phyloP scores from a whole-genome alignment of 2,329 filamentous ascomycete genomes.

The Colletotrichum graminicola region DNA sequence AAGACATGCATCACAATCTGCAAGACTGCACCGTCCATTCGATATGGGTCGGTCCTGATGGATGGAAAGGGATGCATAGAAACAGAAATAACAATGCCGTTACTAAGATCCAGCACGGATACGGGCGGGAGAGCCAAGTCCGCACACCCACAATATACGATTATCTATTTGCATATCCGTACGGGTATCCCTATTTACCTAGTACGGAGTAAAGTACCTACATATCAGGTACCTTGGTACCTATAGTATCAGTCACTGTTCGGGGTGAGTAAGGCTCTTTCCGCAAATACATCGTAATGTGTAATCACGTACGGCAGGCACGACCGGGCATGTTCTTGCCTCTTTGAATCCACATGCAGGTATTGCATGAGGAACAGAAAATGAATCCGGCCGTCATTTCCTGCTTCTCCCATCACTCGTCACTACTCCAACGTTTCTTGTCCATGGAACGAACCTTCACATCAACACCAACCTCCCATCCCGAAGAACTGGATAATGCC shows the following conservation, averaged over 20 bases:
- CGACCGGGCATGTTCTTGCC: not conserved
- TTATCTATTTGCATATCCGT: no score
- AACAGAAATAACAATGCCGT: not conserved
- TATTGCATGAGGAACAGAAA: not conserved
- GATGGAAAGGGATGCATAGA: not conserved
- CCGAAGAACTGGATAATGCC: not conserved
- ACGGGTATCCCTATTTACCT: no score
- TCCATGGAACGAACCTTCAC: not conserved
- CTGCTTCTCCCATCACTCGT: not conserved
- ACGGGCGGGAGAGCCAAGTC: not conserved
- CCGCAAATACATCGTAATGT: not conserved
- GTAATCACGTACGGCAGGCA: not conserved
- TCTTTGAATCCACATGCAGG: not conserved
- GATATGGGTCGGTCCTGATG: not conserved
- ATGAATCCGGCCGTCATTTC: conserved; percentile 18
- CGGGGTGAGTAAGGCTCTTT: not conserved
- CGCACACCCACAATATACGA: not conserved
- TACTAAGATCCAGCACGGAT: not conserved
- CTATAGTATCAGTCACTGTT: not conserved
- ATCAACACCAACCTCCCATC: conserved; percentile 3
- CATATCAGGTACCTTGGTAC: no score
- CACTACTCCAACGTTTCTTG: conserved; percentile 1
- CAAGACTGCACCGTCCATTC: not conserved
- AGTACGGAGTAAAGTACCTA: no score
- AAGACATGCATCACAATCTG: not conserved